A percentile compares a stretch with the other conserved stretches of the same genome.
Evolutionary conservation across 257 asterid species (phyloP).

Genomic region (Petunia secreta): DNA sequence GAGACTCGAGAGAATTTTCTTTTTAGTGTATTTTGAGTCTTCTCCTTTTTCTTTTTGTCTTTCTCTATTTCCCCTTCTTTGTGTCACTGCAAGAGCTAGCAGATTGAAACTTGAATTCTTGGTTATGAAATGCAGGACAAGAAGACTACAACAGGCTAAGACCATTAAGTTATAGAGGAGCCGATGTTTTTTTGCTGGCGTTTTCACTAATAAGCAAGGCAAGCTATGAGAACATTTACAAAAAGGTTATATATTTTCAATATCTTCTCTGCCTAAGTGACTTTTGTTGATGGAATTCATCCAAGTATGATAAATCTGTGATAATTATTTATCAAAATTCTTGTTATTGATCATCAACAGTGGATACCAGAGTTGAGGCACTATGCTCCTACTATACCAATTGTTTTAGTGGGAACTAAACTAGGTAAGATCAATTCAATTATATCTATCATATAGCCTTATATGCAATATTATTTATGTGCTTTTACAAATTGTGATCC

Average conservation of each 20-base stretch:
- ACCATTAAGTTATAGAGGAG: slow-evolving; percentile 91
- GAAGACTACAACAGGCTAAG: slow-evolving; percentile 88
- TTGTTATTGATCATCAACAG: slow-evolving; percentile 37
- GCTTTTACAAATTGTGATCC: slow-evolving; percentile 7
- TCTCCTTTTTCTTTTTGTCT: too few species aligned
- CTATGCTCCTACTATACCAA: slow-evolving; percentile 77
- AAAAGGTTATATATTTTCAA: slow-evolving; percentile 51
- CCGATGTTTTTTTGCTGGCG: slow-evolving; percentile 77
- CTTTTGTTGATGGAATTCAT: neutral
- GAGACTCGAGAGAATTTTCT: neutral
- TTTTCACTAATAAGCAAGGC: slow-evolving; percentile 86
- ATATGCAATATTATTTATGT: slow-evolving; percentile 14
- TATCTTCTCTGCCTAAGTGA: neutral
- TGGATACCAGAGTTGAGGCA: slow-evolving; percentile 81
- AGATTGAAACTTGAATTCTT: neutral
- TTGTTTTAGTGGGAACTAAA: slow-evolving; percentile 86
- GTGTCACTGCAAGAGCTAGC: neutral
- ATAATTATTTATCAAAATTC: neutral
- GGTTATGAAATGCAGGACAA: slow-evolving; percentile 56
- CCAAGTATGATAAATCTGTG: neutral
- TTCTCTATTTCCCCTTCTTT: neutral
- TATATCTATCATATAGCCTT: neutral
- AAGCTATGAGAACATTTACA: slow-evolving; percentile 78
- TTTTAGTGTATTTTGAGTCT: neutral
- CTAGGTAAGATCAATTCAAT: slow-evolving; percentile 48